Evolutionary conservation across 2,329 filamentous ascomycete species (phyloP).

Genomic region (Phialophora macrospora): DNA sequence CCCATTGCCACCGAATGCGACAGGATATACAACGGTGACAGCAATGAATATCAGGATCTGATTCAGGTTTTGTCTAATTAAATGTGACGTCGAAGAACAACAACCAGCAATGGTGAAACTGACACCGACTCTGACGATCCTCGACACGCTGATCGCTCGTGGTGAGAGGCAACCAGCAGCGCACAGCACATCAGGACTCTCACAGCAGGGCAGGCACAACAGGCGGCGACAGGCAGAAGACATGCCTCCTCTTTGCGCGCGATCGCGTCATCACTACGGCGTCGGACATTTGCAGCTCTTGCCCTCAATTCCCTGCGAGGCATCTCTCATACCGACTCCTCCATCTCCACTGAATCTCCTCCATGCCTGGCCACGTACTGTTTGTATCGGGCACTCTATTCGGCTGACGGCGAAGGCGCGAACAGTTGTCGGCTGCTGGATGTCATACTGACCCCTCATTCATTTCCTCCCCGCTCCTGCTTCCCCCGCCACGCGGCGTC

Average conservation of each 20-base stretch:
- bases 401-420: neutral
- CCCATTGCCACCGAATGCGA: neutral
- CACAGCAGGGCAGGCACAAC: neutral
- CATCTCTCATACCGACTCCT: constrained; percentile 1
- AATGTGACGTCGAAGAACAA: constrained; percentile 15
- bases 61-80: constrained; percentile 2
- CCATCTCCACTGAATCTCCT: neutral
- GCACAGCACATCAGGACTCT: neutral
- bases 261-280: neutral
- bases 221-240: neutral
- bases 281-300: neutral
- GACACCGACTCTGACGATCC: constrained; percentile 12
- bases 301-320: neutral
- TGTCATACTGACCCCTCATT: constrained; percentile 6
- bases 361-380: neutral
- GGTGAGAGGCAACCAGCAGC: constrained; percentile 21
- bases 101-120: constrained; percentile 18
- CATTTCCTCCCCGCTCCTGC: neutral
- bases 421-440: neutral
- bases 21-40: neutral
- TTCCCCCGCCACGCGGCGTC: constrained; percentile 5
- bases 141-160: constrained; percentile 9
- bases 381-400: neutral
- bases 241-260: neutral
- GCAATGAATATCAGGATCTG: constrained; percentile 1